A percentile compares a stretch with the other conserved stretches of the same genome.
Conservation (phyloP, 73 alveolate genomes). For the Effrenium voratum region DNA sequence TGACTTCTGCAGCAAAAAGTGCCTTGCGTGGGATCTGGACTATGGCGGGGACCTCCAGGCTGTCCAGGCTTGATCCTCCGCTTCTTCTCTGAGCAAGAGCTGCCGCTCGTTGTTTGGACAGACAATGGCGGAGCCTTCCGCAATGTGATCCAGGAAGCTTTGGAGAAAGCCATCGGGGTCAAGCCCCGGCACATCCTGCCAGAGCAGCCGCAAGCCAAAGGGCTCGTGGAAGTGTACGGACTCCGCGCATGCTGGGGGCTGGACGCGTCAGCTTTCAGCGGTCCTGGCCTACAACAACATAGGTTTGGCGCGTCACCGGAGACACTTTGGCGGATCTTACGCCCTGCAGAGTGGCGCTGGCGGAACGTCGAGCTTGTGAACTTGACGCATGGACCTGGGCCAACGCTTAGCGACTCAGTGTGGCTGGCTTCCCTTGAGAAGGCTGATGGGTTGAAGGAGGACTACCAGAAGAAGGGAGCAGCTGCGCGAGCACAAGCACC, state of each 20-base stretch:
- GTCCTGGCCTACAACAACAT: too few relatives aligned
- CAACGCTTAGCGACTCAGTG: too few relatives aligned
- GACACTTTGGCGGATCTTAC: not conserved
- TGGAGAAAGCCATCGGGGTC: not conserved
- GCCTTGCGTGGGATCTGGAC: slow-evolving; percentile 1
- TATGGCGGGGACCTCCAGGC: not conserved
- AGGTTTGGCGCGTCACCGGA: too few relatives aligned
- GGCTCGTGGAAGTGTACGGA: not conserved
- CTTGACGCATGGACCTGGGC: too few relatives aligned
- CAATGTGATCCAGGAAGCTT: not conserved
- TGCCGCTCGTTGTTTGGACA: too few relatives aligned
- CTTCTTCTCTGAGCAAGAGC: not conserved
- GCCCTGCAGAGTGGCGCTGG: too few relatives aligned
- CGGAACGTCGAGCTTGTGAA: too few relatives aligned
- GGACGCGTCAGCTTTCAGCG: not conserved
- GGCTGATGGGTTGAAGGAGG: too few relatives aligned
- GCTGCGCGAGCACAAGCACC: too few relatives aligned
- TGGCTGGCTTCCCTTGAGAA: too few relatives aligned
- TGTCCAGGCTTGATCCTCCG: not conserved
- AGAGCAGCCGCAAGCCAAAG: slow-evolving; percentile 10
- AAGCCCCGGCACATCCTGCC: not conserved
- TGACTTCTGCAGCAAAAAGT: not conserved
- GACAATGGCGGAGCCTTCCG: not conserved
- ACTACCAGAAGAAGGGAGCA: too few relatives aligned
- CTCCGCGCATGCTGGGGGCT: not conserved